Conservation (phyloP, 2,329 filamentous ascomycete genomes). For the Ophiocordyceps camponoti-rufipedis region DNA sequence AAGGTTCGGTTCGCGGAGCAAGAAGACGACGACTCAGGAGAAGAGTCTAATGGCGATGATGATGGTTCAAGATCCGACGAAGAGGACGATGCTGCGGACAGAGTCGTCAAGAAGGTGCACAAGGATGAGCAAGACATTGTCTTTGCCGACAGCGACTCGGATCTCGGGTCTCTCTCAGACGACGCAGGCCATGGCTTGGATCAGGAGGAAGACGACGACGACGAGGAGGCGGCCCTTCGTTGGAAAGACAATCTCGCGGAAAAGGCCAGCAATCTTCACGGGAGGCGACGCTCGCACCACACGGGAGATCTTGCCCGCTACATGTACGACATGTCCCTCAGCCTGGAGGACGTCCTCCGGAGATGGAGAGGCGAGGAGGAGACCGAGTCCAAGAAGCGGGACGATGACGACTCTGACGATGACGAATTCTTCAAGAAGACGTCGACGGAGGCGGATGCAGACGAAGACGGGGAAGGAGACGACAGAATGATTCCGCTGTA, state of each 20-base stretch:
- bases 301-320: conserved; percentile 68
- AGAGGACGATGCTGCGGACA: conserved; percentile 31
- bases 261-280: conserved; percentile 55
- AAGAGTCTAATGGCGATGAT: conserved; percentile 38
- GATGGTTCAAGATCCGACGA: conserved; percentile 30
- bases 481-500: conserved; percentile 59
- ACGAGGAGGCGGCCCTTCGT: conserved; percentile 53
- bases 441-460: conserved; percentile 45
- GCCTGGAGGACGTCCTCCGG: conserved; percentile 55
- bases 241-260: conserved; percentile 84
- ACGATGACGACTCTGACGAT: conserved; percentile 36
- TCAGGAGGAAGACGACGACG: conserved; percentile 23
- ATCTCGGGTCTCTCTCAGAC: conserved; percentile 70
- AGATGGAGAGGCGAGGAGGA: conserved; percentile 57
- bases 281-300: conserved; percentile 52
- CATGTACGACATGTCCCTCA: conserved; percentile 72
- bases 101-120: conserved; percentile 20
- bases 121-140: conserved; percentile 49
- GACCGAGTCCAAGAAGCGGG: conserved; percentile 28
- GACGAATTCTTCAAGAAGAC: conserved; percentile 49
- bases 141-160: conserved; percentile 94
- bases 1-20: conserved; percentile 35
- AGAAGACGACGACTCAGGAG: conserved; percentile 27
- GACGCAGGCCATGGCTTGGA: conserved; percentile 22
- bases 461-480: conserved; percentile 38